Evolutionary conservation across 2,329 filamentous ascomycete genomes (phyloP).

Genomic region (Ophiosphaerella korrae): DNA sequence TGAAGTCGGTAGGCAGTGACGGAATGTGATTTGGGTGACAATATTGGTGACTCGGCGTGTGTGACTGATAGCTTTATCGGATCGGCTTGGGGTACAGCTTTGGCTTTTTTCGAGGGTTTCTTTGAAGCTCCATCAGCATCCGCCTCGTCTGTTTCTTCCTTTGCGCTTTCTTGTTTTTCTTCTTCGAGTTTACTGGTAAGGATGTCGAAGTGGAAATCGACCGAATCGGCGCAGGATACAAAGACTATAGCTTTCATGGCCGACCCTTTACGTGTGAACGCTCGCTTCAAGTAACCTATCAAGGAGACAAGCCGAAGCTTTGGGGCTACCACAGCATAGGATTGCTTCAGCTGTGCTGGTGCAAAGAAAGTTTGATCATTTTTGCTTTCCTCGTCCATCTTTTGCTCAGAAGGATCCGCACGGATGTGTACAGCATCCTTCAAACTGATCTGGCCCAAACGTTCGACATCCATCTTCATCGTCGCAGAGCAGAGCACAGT

Average conservation of each 20-base stretch:
- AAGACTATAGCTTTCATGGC: conserved; percentile 98
- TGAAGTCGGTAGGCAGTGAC: conserved; percentile 87
- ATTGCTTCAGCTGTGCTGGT: conserved; percentile 91
- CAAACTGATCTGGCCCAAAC: conserved; percentile 90
- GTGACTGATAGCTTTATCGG: conserved; percentile 57
- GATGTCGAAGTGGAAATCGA: conserved; percentile 93
- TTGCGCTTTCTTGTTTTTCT: conserved; percentile 22
- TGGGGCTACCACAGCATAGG: conserved; percentile 83
- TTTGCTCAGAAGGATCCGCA: conserved; percentile 63
- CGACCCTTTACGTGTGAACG: conserved; percentile 85
- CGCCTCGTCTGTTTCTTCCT: conserved; percentile 35
- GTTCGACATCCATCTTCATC: conserved; percentile 96
- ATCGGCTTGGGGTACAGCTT: conserved; percentile 48
- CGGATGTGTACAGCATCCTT: conserved; percentile 90
- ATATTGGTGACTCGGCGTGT: conserved; percentile 70
- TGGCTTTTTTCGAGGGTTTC: conserved; percentile 40
- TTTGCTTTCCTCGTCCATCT: conserved; percentile 52
- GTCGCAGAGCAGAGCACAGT: conserved; percentile 96
- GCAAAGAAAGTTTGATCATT: conserved; percentile 70
- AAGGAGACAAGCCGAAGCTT: conserved; percentile 91
- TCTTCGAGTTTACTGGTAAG: conserved; percentile 59
- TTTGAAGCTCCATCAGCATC: conserved; percentile 17
- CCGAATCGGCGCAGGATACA: conserved; percentile 94
- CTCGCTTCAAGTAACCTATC: conserved; percentile 79
- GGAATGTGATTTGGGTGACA: conserved; percentile 76